Conservation (phyloP, 495 filamentous ascomycete genomes). For the Rusavskia elegans region DNA sequence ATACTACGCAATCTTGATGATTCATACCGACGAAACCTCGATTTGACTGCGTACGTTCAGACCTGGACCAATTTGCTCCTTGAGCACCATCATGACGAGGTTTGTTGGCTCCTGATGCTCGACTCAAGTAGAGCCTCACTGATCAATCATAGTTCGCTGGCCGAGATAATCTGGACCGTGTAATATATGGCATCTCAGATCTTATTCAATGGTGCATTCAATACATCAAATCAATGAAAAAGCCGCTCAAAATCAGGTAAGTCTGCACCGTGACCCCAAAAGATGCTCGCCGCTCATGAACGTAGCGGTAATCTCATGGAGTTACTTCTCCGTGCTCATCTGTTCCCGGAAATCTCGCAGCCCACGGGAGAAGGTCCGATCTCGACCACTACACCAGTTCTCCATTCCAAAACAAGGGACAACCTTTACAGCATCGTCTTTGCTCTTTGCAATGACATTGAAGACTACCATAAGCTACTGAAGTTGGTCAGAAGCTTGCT, state of each 20-base stretch:
- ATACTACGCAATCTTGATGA: constrained; percentile 41
- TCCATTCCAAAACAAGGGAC: constrained; percentile 39
- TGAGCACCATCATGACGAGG: constrained; percentile 34
- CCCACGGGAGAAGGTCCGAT: constrained; percentile 11
- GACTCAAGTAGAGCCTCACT: background rate
- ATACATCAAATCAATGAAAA: constrained; percentile 25
- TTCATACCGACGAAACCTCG: constrained; percentile 29
- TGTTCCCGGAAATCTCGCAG: constrained; percentile 47
- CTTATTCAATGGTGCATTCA: constrained; percentile 34
- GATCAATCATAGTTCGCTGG: constrained; percentile 28
- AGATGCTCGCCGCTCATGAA: background rate
- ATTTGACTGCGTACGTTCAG: constrained; percentile 32
- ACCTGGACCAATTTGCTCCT: constrained; percentile 40
- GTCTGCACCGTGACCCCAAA: background rate
- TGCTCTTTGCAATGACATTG: constrained; percentile 38
- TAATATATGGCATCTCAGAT: constrained; percentile 30
- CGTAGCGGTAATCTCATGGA: constrained; percentile 33
- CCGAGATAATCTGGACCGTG: constrained; percentile 29
- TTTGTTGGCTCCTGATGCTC: constrained; percentile 8
- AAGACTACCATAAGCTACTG: constrained; percentile 34
- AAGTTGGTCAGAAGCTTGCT: constrained; percentile 35
- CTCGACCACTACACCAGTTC: constrained; percentile 27
- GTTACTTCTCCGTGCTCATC: constrained; percentile 46
- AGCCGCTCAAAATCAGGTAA: constrained; percentile 29
- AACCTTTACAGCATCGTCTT: constrained; percentile 49